A percentile compares a stretch with the other conserved stretches of the same genome.
Conservation (phyloP, 2,329 filamentous ascomycete species). For the Aspergillus sp. region DNA sequence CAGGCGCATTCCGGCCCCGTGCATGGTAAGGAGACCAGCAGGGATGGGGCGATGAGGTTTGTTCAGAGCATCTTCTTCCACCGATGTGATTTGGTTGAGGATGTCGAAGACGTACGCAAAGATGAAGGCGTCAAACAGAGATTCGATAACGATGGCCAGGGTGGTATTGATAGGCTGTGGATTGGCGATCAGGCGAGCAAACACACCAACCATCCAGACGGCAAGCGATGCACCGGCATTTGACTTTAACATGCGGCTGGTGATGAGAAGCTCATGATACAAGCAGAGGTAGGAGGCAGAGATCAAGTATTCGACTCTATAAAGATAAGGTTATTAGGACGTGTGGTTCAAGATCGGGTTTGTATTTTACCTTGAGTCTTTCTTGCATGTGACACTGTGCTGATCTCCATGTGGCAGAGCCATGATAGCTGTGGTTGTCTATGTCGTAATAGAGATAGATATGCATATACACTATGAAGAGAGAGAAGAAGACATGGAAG, state of each 20-base stretch:
- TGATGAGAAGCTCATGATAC: neutral
- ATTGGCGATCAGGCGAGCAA: neutral
- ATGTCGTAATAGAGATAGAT: too few species aligned
- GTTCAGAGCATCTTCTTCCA: slow-evolving; percentile 3
- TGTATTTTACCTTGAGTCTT: too few species aligned
- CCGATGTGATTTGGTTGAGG: slow-evolving; percentile 4
- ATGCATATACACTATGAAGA: too few species aligned
- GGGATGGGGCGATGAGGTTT: slow-evolving; percentile 4
- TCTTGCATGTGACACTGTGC: too few species aligned
- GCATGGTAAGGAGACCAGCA: neutral
- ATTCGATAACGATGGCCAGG: neutral
- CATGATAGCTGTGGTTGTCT: too few species aligned
- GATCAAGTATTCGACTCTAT: neutral
- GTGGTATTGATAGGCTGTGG: neutral
- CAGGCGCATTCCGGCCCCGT: neutral
- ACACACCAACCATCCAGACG: neutral
- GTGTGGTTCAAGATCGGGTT: too few species aligned
- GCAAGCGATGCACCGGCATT: neutral
- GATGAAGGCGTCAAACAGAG: neutral
- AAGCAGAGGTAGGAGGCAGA: neutral
- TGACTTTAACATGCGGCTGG: neutral
- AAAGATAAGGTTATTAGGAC: neutral
- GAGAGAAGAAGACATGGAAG: neutral
- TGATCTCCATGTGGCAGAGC: too few species aligned
- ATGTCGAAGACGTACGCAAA: slow-evolving; percentile 6